Evolutionary conservation across 2,329 filamentous ascomycete genomes (phyloP).

Genomic region (Dactylonectria estremocensis): DNA sequence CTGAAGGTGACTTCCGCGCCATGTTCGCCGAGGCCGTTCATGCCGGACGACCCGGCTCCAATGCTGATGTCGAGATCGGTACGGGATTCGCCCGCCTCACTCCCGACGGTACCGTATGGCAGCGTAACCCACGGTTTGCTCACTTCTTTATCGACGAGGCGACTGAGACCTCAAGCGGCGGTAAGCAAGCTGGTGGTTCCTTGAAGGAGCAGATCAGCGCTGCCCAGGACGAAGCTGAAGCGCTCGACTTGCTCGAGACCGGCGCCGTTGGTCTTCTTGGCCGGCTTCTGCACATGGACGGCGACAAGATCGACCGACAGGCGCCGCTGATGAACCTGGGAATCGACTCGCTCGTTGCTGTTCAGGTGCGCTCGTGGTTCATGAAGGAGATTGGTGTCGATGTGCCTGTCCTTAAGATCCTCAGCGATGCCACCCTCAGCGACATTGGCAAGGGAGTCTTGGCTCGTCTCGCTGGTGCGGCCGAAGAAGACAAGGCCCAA

Average conservation of each 20-base stretch:
- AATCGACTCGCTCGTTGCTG: neutral
- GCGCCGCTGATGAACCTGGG: conserved; percentile 3
- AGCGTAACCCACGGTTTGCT: conserved; percentile 1
- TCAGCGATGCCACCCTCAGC: conserved; percentile 6
- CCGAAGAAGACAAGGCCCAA: neutral
- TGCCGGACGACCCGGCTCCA: neutral
- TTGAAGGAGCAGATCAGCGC: conserved; percentile 1
- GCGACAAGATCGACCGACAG: conserved; percentile 3
- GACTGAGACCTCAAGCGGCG: neutral
- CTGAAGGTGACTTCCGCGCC: neutral
- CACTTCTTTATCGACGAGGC: conserved; percentile 3
- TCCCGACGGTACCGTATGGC: neutral
- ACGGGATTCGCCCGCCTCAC: neutral
- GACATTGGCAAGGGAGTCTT: neutral
- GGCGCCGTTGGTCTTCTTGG: neutral
- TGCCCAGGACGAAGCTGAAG: neutral
- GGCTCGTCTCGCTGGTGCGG: conserved; percentile 1
- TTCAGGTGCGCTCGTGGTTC: conserved; percentile 6
- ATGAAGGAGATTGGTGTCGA: conserved; percentile 1
- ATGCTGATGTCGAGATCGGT: neutral
- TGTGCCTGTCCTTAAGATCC: neutral
- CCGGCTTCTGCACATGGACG: conserved; percentile 2
- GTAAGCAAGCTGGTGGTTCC: neutral
- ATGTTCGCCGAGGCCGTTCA: conserved; percentile 3
- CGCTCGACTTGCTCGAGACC: conserved; percentile 2